Percentiles rank a stretch among this genome's conserved stretches.
Conservation (phyloP, 306 rosid genomes). For the Sicyos edulis region DNA sequence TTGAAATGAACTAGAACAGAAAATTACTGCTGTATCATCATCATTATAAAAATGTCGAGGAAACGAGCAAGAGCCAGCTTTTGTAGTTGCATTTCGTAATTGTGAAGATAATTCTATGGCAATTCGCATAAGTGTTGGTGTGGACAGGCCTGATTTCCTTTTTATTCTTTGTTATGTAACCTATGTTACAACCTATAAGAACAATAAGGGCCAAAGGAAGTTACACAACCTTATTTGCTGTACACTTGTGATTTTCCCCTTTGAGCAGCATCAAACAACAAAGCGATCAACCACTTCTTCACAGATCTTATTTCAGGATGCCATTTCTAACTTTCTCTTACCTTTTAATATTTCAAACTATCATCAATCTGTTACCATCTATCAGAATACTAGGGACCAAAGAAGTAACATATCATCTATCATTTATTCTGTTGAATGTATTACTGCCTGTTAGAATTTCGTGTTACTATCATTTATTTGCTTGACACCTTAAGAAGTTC, state of each 20-base stretch:
- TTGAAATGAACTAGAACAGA: not conserved
- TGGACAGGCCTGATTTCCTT: not conserved
- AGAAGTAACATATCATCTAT: not conserved
- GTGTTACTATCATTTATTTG: not conserved
- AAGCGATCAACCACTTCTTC: not conserved
- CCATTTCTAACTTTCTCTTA: not conserved
- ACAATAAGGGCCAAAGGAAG: not conserved
- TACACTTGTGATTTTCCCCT: not conserved
- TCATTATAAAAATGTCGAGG: not conserved
- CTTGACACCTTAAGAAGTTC: not conserved
- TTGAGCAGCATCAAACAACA: not conserved
- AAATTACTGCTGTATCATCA: not conserved
- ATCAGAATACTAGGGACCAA: not conserved
- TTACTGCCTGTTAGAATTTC: not conserved
- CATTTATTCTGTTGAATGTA: not conserved
- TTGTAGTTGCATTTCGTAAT: not conserved
- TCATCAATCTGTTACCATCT: not conserved
- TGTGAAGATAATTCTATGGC: not conserved
- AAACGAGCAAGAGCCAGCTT: not conserved
- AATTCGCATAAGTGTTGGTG: not conserved
- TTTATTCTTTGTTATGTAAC: not conserved
- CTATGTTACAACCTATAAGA: not conserved
- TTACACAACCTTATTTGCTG: not conserved
- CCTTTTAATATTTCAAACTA: not conserved
- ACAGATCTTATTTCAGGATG: not conserved